Base-by-base conservation (phyloP, 2,329 filamentous ascomycete species). In the Ophiobolus disseminans region DNA sequence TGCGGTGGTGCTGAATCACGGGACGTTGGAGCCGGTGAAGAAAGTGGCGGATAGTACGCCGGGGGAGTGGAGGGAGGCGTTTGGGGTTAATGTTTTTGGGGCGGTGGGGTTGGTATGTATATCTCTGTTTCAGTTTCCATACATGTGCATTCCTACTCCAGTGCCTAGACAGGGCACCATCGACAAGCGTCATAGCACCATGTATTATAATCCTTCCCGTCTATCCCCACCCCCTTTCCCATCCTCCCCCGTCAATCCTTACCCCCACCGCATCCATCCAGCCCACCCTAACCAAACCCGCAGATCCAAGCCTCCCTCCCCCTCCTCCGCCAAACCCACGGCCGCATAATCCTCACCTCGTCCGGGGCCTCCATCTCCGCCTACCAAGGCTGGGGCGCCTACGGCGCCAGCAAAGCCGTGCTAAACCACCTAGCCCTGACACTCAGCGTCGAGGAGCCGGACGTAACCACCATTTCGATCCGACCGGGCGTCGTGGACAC, bases 61-160 rank as follows among this genome's bases (percentile, higher is more conserved):
- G 0, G 85, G 88, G 28, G 86, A 89, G 52, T 97, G 92, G 90
- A 87, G 85, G 64, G 74, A 76, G 2, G 78, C 82, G 7, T 97
- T 91, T 73, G 87, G 96, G 60, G 79, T 91, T 53, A 97, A 97
- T 70, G 85, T 97, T 61, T 91, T 97, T 70, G 93, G 90, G 58
- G 85, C 85, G 21, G 77, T 97, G 35, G 86, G 85, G 25, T 78
- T 97, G 73, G 90, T 95, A 77, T 65, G 83, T 49, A n/a, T 46
- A 32, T 31, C 34, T n/a, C 43, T 22, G 66, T 60, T 66, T 69
- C 52, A 53, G 65, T 23, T 57, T 14, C 9, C 62, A 6, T 53
- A 65, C 45, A 63, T 54, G 39, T 22, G 4, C 11, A 10, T 37
- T 19, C 32, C 30, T 11, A 11, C 23, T 22, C 5, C 30, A 3